Base-by-base conservation (phyloP, 768 basidiomycete genomes). In the Boletellus ananas region DNA sequence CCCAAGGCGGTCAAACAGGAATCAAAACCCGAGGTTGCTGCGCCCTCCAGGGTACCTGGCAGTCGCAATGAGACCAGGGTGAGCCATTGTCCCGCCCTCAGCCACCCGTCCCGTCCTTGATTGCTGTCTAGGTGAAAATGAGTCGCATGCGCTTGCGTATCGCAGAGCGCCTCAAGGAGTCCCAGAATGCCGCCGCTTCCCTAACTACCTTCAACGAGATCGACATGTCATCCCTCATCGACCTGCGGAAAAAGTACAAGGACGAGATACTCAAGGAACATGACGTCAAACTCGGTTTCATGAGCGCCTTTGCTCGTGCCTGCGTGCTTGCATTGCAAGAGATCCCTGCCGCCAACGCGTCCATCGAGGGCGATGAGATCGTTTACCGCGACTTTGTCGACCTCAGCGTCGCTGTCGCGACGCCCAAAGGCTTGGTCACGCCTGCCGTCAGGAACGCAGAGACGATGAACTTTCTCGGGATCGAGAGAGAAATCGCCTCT, bases 201-300 rank as follows among this genome's bases (percentile, higher is more conserved):
- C 72, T 98, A 52, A 98, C 96, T 31, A 98, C 95, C 21, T 99
- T 99, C 81, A 97, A 99, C 75, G 95, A 99, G 73, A 91, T 99
- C 65, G 95, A 98, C 76, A 98, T 99, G 95, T 94, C 92, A 36
- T 86, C 90, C 37, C 74, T 98, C 49, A 89, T 96, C 75, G 85
- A 87, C 36, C 83, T 98, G 84, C 89, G 95, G 62, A 83, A 86
- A 67, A 83, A 85, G 66, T 94, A 93, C 83, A 98, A 98, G 77
- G 94, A 96, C 56, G 75, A 80, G 38, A 75, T 97, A 34, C 75
- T 93, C 38, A 96, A 98, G 70, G 81, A 85, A 64, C 87, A 94
- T 59, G 94, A 93, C 44, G 85, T 98, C 69, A 98, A 98, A 71
- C 81, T 99, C 55, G 95, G 96, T 14, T 98, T 89, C 81, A 99